These are phyloP conservation scores for Rosa persica DNA, from an alignment of 306 rosid genomes.

Conservation along the genomic window DNA sequence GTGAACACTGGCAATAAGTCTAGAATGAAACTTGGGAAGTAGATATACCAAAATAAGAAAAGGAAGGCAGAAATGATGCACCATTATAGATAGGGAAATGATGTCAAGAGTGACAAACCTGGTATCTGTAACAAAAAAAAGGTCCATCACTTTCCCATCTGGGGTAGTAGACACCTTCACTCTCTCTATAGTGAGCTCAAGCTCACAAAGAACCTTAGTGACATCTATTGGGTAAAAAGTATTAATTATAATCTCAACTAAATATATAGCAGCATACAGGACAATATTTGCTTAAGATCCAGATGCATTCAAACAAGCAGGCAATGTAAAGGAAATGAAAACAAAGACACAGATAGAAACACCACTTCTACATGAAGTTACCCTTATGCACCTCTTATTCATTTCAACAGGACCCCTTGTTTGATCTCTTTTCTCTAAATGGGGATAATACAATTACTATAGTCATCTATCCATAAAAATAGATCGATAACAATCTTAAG, in stretches of 20 bases:
- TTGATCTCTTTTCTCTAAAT: background rate
- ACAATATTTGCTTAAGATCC: background rate
- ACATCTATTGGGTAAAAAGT: constrained; percentile 37
- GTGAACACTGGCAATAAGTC: background rate
- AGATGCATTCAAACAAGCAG: background rate
- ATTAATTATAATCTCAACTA: background rate
- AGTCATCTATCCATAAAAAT: background rate
- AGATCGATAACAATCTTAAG: background rate
- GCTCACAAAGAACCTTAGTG: constrained; percentile 52
- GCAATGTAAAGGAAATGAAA: background rate
- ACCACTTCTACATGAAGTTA: background rate
- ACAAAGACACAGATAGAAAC: background rate
- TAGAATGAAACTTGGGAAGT: background rate
- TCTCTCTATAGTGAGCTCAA: constrained; percentile 54
- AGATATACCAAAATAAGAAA: background rate
- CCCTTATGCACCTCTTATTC: background rate
- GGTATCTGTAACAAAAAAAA: constrained; percentile 56
- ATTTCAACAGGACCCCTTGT: background rate
- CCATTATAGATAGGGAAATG: background rate
- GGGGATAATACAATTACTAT: background rate
- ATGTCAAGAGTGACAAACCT: constrained; percentile 39
- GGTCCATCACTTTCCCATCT: constrained; percentile 62
- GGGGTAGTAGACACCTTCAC: constrained; percentile 64
- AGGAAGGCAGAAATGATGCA: background rate
- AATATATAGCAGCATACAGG: background rate